These are phyloP conservation scores for Claviceps sp. DNA, from an alignment of 2,329 filamentous ascomycete species.

Conservation along the genomic window DNA sequence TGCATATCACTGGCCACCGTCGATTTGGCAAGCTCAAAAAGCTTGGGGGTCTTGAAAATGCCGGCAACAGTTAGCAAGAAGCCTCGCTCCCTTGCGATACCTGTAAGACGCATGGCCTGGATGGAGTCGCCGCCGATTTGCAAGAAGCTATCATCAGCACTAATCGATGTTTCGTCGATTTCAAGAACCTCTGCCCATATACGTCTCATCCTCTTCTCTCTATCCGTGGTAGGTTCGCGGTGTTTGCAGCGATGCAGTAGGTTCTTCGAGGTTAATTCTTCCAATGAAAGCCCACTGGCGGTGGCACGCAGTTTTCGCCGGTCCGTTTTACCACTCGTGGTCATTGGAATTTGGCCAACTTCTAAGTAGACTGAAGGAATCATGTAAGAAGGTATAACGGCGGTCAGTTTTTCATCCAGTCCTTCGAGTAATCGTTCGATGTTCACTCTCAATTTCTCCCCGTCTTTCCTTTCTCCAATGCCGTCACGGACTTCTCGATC, in stretches of 20 bases:
- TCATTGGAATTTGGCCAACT: background rate
- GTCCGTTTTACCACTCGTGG: background rate
- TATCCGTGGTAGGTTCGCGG: background rate
- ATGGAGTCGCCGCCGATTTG: constrained; percentile 23
- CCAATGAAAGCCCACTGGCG: background rate
- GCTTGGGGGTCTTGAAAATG: constrained; percentile 23
- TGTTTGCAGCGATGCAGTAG: background rate
- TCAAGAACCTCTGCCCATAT: background rate
- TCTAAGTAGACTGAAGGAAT: background rate
- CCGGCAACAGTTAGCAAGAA: background rate
- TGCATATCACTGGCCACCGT: constrained; percentile 20
- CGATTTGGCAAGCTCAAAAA: constrained; percentile 15
- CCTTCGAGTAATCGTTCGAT: background rate
- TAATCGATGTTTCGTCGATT: background rate
- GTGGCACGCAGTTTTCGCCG: background rate
- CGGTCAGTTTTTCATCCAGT: background rate
- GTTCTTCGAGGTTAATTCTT: background rate
- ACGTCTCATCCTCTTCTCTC: background rate
- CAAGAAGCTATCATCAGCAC: background rate
- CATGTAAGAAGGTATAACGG: background rate
- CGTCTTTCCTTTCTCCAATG: background rate
- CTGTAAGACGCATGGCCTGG: constrained; percentile 24
- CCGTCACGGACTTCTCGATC: background rate
- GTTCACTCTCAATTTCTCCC: background rate
- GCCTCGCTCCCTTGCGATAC: background rate